Percentiles rank a stretch among this genome's conserved stretches.
These are phyloP conservation scores for Trichoderma arundinaceum DNA, from an alignment of 2,329 filamentous ascomycete species.

Conservation along the genomic window DNA sequence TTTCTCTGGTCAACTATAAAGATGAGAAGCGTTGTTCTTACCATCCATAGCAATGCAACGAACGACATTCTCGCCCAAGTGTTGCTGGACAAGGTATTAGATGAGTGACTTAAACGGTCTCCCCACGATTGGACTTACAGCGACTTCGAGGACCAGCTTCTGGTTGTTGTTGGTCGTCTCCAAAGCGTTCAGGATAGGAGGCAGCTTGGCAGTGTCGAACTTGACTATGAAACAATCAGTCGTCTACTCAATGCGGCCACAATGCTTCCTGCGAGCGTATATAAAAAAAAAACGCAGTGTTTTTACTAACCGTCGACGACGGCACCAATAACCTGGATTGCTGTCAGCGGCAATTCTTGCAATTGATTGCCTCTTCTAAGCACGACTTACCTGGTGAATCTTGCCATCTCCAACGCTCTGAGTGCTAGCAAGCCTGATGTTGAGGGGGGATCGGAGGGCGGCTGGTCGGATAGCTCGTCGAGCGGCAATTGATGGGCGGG, in stretches of 20 bases:
- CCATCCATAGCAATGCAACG: conserved; percentile 99
- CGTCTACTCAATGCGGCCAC: not conserved
- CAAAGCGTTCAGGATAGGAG: conserved; percentile 96
- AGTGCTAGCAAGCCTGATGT: conserved; percentile 65
- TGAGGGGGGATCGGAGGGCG: conserved; percentile 59
- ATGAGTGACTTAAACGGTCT: conserved; percentile 30
- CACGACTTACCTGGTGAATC: conserved; percentile 67
- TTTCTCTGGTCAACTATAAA: not conserved
- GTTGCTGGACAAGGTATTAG: conserved; percentile 74
- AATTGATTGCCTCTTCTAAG: conserved; percentile 24
- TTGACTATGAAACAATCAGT: conserved; percentile 71
- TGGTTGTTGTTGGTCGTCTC: conserved; percentile 88
- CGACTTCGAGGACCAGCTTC: conserved; percentile 95
- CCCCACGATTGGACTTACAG: conserved; percentile 65
- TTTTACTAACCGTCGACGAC: conserved; percentile 88
- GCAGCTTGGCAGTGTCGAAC: conserved; percentile 92
- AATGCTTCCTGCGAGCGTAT: conserved; percentile 8
- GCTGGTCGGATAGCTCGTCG: conserved; percentile 64
- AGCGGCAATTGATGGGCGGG: conserved; percentile 65
- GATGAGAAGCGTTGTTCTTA: conserved; percentile 55
- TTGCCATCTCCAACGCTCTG: conserved; percentile 66
- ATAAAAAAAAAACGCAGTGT: conserved; percentile 24
- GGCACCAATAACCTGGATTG: conserved; percentile 92
- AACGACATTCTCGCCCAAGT: conserved; percentile 98
- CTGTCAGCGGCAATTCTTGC: conserved; percentile 51